phyloP scores from a whole-genome alignment of 495 filamentous ascomycete genomes.

The Daldinia bambusicola region DNA sequence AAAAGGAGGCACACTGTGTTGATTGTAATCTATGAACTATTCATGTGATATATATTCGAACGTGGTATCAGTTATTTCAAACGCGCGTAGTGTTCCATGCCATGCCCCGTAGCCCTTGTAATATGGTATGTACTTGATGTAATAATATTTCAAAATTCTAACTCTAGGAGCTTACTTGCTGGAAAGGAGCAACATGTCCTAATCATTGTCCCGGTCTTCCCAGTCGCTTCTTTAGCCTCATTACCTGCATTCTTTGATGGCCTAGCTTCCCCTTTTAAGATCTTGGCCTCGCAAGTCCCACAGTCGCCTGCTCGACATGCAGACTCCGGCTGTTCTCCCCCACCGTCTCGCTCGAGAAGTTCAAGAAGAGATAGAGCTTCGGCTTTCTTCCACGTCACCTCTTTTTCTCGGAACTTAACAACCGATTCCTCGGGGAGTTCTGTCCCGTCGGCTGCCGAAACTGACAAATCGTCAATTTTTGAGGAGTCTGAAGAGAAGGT shows the following conservation, averaged over 20 bases:
- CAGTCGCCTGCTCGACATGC: background rate
- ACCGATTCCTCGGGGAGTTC: background rate
- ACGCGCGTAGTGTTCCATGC: background rate
- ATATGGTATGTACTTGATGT: background rate
- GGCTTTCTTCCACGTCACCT: background rate
- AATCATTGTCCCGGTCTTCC: background rate
- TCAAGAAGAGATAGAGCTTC: background rate
- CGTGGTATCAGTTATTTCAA: background rate
- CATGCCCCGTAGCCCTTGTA: background rate
- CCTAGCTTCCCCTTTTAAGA: background rate
- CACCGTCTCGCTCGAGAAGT: background rate
- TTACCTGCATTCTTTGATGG: background rate
- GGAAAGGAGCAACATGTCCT: background rate
- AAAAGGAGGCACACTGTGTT: too few species aligned
- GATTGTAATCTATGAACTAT: background rate
- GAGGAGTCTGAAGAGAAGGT: background rate
- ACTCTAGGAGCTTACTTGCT: background rate
- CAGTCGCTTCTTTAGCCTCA: background rate
- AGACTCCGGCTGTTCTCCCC: background rate
- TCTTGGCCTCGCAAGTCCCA: background rate
- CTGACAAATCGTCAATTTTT: background rate
- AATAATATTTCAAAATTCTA: background rate
- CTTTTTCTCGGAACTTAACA: background rate
- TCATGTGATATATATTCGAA: background rate
- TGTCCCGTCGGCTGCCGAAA: background rate